A percentile compares a stretch with the other conserved stretches of the same genome.
Evolutionary conservation across 2,329 filamentous ascomycete species (phyloP).

Genomic region (Ophiostoma australiae): DNA sequence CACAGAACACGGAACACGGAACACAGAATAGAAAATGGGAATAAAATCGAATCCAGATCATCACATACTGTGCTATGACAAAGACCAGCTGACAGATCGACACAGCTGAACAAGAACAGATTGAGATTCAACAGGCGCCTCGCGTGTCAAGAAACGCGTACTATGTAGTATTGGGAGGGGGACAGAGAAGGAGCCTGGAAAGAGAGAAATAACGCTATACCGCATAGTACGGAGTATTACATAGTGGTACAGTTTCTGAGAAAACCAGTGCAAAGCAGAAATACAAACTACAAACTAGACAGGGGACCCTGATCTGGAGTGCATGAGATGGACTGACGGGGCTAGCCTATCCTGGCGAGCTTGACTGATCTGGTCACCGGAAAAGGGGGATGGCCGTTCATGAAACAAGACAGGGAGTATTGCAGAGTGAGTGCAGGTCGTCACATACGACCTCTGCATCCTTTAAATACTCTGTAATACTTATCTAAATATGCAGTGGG

Average conservation of each 20-base stretch:
- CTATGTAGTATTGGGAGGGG: neutral
- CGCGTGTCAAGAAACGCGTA: neutral
- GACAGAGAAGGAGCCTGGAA: too few species aligned
- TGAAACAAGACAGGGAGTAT: neutral
- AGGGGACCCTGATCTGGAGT: slow-evolving; percentile 6
- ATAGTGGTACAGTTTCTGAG: too few species aligned
- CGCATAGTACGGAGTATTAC: neutral
- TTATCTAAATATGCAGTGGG: too few species aligned
- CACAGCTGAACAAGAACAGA: neutral
- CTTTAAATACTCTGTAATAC: too few species aligned
- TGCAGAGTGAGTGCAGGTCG: too few species aligned
- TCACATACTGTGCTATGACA: too few species aligned
- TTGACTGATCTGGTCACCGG: slow-evolving; percentile 10
- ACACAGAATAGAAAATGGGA: too few species aligned
- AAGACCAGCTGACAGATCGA: neutral
- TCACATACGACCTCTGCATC: neutral
- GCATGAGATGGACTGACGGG: neutral
- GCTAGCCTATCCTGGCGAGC: neutral
- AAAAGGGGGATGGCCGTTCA: slow-evolving; percentile 13
- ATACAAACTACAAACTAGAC: neutral
- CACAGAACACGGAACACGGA: too few species aligned
- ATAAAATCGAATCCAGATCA: neutral
- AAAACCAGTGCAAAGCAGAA: neutral
- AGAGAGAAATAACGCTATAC: too few species aligned
- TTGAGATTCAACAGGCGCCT: neutral